Conservation (phyloP, 169 alveolate species). For the Theileria annulata region DNA sequence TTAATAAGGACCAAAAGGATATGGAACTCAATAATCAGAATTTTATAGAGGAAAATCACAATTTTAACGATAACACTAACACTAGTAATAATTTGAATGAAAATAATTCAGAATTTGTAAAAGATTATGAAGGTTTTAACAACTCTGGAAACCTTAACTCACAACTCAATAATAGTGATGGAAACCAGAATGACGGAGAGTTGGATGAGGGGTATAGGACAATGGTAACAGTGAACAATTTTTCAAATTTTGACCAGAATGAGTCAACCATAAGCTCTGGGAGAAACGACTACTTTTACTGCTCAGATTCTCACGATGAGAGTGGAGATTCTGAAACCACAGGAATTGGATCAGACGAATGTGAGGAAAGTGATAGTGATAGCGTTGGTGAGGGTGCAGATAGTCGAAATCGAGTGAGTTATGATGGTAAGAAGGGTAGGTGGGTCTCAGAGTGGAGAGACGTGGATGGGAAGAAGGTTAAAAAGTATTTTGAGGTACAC, state of each 20-base stretch:
- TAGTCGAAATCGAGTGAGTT: conserved; percentile 70
- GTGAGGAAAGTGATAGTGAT: not conserved
- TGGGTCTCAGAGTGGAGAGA: conserved; percentile 80
- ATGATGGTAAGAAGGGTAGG: conserved; percentile 72
- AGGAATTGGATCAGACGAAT: not conserved
- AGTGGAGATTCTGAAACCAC: not conserved
- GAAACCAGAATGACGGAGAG: not conserved
- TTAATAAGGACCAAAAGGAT: not conserved
- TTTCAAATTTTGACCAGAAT: not conserved
- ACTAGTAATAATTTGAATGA: not conserved
- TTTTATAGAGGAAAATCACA: no score
- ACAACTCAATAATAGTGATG: not conserved
- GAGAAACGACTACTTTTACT: not conserved
- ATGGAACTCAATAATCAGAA: not conserved
- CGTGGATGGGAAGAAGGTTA: conserved; percentile 69
- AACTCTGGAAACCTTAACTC: no score
- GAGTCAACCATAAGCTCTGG: not conserved
- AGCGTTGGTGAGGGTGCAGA: conserved; percentile 56
- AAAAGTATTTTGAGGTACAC: conserved; percentile 73
- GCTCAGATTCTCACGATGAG: not conserved
- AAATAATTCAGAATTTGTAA: not conserved
- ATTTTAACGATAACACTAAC: no score
- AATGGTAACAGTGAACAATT: not conserved
- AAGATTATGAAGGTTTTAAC: no score
- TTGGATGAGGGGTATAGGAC: not conserved